These are phyloP conservation scores for Trypanosoma avium DNA, from an alignment of 208 protist genomes.

Conservation along the genomic window DNA sequence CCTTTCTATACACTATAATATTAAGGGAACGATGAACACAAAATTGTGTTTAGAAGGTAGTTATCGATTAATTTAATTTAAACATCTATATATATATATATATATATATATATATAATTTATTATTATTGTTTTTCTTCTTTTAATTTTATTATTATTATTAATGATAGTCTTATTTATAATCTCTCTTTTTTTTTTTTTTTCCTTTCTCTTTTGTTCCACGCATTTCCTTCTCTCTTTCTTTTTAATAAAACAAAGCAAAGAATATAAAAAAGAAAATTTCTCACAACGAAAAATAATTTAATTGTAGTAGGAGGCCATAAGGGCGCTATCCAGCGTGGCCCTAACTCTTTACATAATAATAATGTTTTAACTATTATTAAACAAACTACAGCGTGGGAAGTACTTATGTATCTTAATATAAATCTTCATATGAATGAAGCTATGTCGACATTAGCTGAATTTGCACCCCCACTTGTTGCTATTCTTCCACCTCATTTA, in stretches of 20 bases:
- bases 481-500: slow-evolving; percentile 8
- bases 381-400: slow-evolving; percentile 78
- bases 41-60: no score
- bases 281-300: slow-evolving; percentile 25
- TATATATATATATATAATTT: background rate
- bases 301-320: slow-evolving; percentile 56
- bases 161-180: background rate
- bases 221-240: background rate
- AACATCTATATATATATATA: slow-evolving; percentile 11
- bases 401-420: slow-evolving; percentile 56
- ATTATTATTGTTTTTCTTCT: background rate
- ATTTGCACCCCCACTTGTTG: slow-evolving; percentile 22
- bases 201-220: background rate
- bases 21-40: no score
- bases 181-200: slow-evolving; percentile 20
- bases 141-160: background rate
- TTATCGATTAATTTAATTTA: no score
- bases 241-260: background rate
- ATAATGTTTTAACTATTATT: slow-evolving; percentile 47
- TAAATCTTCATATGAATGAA: slow-evolving; percentile 13
- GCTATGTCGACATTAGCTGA: background rate
- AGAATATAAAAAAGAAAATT: background rate
- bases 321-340: slow-evolving; percentile 58
- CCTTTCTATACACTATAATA: no score
- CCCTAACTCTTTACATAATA: slow-evolving; percentile 22